Evolutionary conservation across 148 eudicot species (phyloP), one percentile per base, ranked within the genome.

Genomic region (Pharnaceum exiguum): DNA sequence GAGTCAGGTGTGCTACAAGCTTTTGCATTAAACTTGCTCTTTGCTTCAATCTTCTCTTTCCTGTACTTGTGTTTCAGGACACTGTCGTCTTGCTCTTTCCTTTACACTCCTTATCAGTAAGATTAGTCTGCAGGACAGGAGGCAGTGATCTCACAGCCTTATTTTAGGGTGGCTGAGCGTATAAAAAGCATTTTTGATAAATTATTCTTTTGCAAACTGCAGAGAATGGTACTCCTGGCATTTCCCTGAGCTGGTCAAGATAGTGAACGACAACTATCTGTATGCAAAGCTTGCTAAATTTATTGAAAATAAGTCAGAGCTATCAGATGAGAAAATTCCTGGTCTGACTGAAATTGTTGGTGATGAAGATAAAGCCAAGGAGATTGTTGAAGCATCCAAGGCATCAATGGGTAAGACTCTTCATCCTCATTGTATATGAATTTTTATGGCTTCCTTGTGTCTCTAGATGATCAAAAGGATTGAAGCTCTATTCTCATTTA

Each of bases 191-290:
- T 19, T 7, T 32, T 6, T 2, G 6, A 51, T 3, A 0, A 11
- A n/a, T 24, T 10, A 13, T 42, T 4, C 13, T 24, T 13, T 11
- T 46, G 19, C 52, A 8, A 21, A 38, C 23, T 83, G 66, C 83
- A 88, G 98, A 49, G 96, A 93, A 54, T 93, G 98, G 98, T 93
- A 93, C 57, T 72, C 79, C 7, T 93, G 98, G 98, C 98, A 93
- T 76, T 93, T 93, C 58, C 98, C 98, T 2, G 96, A 88, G 55
- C 46, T 93, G 43, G 96, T 83, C 29, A 93, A 88, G 83, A 85
- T 93, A 55, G 77, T 88, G 51, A 88, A 79, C 62, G 96, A 93
- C 79, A 93, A 93, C 59, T 88, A 83, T 65, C 81, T 93, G 7
- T 93, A 88, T 63, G 90, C 96, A 25, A 93, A 83, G 69, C 70